Conservation (phyloP, 345 rosid genomes). For the Rhodamnia argentea region DNA sequence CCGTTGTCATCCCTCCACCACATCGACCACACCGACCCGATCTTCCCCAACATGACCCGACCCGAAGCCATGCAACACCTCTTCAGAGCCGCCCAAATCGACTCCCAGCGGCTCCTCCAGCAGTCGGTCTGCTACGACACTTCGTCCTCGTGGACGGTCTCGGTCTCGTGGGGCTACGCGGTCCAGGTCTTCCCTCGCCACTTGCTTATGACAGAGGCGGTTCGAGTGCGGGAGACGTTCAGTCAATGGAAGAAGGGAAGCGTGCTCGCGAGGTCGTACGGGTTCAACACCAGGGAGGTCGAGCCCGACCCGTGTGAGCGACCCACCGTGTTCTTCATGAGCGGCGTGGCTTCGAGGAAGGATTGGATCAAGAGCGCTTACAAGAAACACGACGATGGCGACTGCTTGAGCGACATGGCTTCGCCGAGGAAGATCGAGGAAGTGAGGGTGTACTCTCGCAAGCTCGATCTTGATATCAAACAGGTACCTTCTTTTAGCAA, state of each 20-base stretch:
- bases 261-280: constrained; percentile 24
- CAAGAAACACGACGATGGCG: constrained; percentile 23
- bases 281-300: constrained; percentile 40
- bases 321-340: constrained; percentile 59
- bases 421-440: constrained; percentile 54
- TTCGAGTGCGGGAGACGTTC: constrained; percentile 52
- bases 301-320: constrained; percentile 58
- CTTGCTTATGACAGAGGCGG: constrained; percentile 27
- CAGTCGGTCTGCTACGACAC: constrained; percentile 78
- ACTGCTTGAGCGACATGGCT: constrained; percentile 30
- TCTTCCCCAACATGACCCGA: constrained; percentile 68
- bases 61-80: constrained; percentile 42
- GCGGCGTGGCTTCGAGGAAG: constrained; percentile 9
- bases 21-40: constrained; percentile 43
- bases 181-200: constrained; percentile 54
- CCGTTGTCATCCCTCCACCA: constrained; percentile 79
- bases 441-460: constrained; percentile 52
- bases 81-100: constrained; percentile 35
- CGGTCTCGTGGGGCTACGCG: constrained; percentile 79
- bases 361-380: constrained; percentile 35
- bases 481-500: constrained; percentile 2
- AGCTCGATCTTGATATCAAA: constrained; percentile 34
- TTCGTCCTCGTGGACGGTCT: constrained; percentile 72
- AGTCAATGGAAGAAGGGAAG: constrained; percentile 40
- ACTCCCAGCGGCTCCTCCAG: constrained; percentile 60